A percentile compares a stretch with the other conserved stretches of the same genome.
These are phyloP conservation scores for Russula sp. DNA, from an alignment of 768 basidiomycete species.

Conservation along the genomic window DNA sequence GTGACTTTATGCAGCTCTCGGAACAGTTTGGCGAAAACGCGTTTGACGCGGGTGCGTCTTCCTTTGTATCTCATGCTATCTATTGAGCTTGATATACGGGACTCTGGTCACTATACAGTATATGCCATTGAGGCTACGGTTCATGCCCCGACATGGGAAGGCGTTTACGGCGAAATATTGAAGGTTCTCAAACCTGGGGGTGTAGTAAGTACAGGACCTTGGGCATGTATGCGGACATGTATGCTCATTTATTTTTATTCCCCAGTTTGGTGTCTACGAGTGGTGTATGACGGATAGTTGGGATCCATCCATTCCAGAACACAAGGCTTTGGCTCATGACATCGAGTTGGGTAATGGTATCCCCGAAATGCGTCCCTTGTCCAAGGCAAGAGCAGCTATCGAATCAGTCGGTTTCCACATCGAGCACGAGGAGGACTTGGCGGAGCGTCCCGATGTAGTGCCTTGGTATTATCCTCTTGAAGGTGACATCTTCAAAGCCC, in stretches of 20 bases:
- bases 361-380: slow-evolving; percentile 88
- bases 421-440: slow-evolving; percentile 91
- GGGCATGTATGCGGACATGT: neutral
- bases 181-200: slow-evolving; percentile 97
- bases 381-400: slow-evolving; percentile 70
- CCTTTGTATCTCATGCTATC: neutral
- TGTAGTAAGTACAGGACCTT: slow-evolving; percentile 54
- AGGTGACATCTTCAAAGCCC: slow-evolving; percentile 88
- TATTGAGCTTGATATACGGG: neutral
- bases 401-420: slow-evolving; percentile 82
- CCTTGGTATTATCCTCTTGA: slow-evolving; percentile 98
- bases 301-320: slow-evolving; percentile 80
- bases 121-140: slow-evolving; percentile 98
- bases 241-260: slow-evolving; percentile 12
- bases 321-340: slow-evolving; percentile 87
- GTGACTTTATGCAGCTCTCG: slow-evolving; percentile 93
- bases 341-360: slow-evolving; percentile 97
- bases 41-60: slow-evolving; percentile 80
- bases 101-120: slow-evolving; percentile 45
- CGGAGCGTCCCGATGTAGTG: slow-evolving; percentile 70
- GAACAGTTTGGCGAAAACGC: slow-evolving; percentile 90
- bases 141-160: slow-evolving; percentile 94
- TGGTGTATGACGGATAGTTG: slow-evolving; percentile 98
- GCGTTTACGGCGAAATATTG: slow-evolving; percentile 89
- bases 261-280: slow-evolving; percentile 94